Evolutionary conservation across 768 basidiomycete genomes (phyloP).

Genomic region (Termitomyces titanicus): DNA sequence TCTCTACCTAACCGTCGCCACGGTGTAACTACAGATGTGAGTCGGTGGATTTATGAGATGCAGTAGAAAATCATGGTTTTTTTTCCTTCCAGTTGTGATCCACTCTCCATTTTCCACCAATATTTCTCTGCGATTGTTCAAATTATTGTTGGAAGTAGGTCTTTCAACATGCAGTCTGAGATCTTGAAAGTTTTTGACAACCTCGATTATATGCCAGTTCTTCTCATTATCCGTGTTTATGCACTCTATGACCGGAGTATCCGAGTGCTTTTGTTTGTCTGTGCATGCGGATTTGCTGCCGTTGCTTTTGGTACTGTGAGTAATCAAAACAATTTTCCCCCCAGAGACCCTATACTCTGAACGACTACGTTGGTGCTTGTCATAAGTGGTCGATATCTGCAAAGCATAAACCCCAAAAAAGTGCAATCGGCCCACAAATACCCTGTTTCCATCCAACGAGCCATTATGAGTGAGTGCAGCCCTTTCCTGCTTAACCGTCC

Average conservation of each 20-base stretch:
- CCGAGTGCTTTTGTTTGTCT: conserved; percentile 22
- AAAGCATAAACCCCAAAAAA: not conserved
- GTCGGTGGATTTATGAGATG: not conserved
- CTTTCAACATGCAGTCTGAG: not conserved
- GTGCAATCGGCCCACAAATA: not conserved
- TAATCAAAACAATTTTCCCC: not conserved
- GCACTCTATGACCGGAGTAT: conserved; percentile 33
- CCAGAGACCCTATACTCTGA: no score
- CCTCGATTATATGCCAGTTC: conserved; percentile 16
- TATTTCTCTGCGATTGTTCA: conserved; percentile 30
- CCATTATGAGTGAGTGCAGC: not conserved
- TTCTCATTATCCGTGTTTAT: conserved; percentile 36
- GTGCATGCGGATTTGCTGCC: conserved; percentile 21
- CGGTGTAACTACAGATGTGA: not conserved
- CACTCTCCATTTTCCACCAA: conserved; percentile 23
- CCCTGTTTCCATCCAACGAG: not conserved
- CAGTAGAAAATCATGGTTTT: conserved; percentile 9
- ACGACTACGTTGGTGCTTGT: no score
- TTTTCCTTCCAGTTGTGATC: conserved; percentile 12
- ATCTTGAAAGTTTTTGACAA: no score
- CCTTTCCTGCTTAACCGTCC: not conserved
- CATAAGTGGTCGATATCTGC: not conserved
- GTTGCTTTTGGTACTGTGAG: conserved; percentile 25
- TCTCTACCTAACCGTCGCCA: no score
- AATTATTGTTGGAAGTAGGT: conserved; percentile 33